A percentile compares a stretch with the other conserved stretches of the same genome.
Conservation (phyloP, 2,329 filamentous ascomycete species). For the Pseudocercospora fijiensis region DNA sequence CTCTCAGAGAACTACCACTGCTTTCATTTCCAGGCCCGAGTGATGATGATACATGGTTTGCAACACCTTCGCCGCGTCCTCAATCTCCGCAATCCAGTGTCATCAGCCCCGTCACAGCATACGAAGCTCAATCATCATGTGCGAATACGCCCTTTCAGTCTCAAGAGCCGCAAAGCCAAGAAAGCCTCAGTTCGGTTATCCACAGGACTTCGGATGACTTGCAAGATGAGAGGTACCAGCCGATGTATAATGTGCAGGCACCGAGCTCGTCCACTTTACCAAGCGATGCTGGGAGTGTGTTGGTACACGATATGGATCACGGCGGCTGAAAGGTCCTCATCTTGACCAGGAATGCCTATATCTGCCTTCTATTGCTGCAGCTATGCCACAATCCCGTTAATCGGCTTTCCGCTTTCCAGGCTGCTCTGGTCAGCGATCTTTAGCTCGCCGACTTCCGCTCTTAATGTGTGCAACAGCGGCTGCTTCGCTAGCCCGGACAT, state of each 20-base stretch:
- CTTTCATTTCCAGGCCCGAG: constrained; percentile 9
- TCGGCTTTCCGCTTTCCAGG: not conserved
- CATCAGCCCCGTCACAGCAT: constrained; percentile 33
- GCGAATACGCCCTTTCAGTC: constrained; percentile 29
- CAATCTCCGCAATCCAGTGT: constrained; percentile 26
- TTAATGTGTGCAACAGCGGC: not conserved
- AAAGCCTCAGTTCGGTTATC: constrained; percentile 33
- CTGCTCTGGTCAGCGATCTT: constrained; percentile 15
- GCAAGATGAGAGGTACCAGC: constrained; percentile 1
- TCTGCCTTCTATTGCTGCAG: not conserved
- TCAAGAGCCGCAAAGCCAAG: constrained; percentile 24
- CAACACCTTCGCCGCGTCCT: constrained; percentile 18
- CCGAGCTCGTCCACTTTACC: constrained; percentile 26
- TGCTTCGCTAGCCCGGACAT: not conserved
- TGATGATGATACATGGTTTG: not conserved
- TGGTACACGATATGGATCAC: constrained; percentile 22
- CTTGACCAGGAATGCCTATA: not conserved
- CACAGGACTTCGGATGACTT: constrained; percentile 17
- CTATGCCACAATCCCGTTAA: not conserved
- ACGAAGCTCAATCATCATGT: constrained; percentile 24
- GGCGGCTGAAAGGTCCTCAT: constrained; percentile 6
- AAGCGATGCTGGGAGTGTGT: constrained; percentile 34
- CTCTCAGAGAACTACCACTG: not conserved
- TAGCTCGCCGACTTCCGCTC: constrained; percentile 15
- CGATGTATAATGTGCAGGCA: constrained; percentile 17